These are phyloP conservation scores for Talaromyces sp. DNA, from an alignment of 2,329 filamentous ascomycete species.

Conservation along the genomic window DNA sequence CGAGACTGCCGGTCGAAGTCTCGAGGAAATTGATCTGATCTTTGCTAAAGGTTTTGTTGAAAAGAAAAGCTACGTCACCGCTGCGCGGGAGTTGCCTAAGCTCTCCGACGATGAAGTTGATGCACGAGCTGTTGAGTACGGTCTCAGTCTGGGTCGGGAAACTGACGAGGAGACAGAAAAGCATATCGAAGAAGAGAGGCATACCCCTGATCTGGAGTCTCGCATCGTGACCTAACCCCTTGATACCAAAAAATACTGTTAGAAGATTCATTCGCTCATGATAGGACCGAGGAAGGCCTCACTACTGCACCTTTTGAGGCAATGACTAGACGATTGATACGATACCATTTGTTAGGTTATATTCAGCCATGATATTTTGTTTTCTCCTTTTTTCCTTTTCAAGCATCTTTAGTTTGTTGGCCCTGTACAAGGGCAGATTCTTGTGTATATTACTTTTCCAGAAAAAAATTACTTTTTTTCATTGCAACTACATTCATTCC, in stretches of 20 bases:
- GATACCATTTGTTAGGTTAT: neutral
- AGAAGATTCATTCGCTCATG: neutral
- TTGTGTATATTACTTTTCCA: neutral
- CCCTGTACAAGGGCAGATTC: neutral
- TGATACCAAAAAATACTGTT: neutral
- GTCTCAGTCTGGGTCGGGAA: conserved; percentile 9
- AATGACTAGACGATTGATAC: neutral
- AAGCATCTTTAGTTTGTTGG: neutral
- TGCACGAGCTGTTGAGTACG: conserved; percentile 27
- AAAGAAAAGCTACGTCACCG: conserved; percentile 35
- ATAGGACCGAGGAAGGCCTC: neutral
- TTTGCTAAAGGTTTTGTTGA: conserved; percentile 41
- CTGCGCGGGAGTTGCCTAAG: conserved; percentile 27
- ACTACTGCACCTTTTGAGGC: neutral
- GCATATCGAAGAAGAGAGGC: conserved; percentile 4
- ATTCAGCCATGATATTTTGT: too few species aligned
- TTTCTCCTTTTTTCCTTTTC: too few species aligned
- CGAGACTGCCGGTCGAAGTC: conserved; percentile 41
- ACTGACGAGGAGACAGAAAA: conserved; percentile 5
- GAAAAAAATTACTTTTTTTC: neutral
- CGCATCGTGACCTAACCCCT: neutral
- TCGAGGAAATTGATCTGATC: conserved; percentile 42
- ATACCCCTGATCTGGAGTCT: neutral
- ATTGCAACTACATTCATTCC: too few species aligned
- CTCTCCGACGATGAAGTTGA: conserved; percentile 31